Base-by-base conservation (phyloP, 805 yeast species). In the Brettanomyces bruxellensis region DNA sequence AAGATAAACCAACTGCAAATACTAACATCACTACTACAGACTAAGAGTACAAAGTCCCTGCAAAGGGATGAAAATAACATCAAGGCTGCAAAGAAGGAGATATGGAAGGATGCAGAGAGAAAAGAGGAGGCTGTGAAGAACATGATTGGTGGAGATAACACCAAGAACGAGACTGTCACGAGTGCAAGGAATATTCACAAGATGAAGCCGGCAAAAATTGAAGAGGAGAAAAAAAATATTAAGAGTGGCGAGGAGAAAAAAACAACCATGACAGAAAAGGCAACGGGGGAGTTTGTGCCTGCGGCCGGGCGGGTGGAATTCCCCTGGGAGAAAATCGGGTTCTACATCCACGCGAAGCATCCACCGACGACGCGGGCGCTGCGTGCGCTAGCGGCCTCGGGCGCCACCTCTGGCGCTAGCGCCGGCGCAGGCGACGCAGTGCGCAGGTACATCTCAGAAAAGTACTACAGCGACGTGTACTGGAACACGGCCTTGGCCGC, bases 391-490 rank as follows among this genome's bases (percentile, higher is more conserved):
- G 18, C 18, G 18, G 40, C 44, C 23, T 45, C 50, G 43, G 54
- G 52, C n/a, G 18, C n/a, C n/a, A n/a, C 18, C 18, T 18, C 18
- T 18, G 2, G 18, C 18, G 18, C 18, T 18, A 18, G 18, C 18
- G 18, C 18, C 18, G 23, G 50, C 3, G 44, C 56, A 5, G 49
- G 51, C 28, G 64, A 66, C 30, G 59, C 65, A 3, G 63, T 83
- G 38, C 79, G 78, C 57, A 68, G 74, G 14, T 86, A 81, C 52
- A 77, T 86, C 37, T 58, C 72, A 44, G 93, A 86, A 61, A 82
- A 75, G 46, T 82, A 82, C 56, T 79, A 73, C 53, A 78, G 82
- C 12, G 95, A 86, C 61, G 73, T 81, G 70, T 84, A 81, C 62
- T 79, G 79, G 75, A 85, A 85, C 67, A 71, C 81, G 28, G 73